Evolutionary conservation across 2,329 filamentous ascomycete genomes (phyloP).

Genomic region (Verticillium isaacii): DNA sequence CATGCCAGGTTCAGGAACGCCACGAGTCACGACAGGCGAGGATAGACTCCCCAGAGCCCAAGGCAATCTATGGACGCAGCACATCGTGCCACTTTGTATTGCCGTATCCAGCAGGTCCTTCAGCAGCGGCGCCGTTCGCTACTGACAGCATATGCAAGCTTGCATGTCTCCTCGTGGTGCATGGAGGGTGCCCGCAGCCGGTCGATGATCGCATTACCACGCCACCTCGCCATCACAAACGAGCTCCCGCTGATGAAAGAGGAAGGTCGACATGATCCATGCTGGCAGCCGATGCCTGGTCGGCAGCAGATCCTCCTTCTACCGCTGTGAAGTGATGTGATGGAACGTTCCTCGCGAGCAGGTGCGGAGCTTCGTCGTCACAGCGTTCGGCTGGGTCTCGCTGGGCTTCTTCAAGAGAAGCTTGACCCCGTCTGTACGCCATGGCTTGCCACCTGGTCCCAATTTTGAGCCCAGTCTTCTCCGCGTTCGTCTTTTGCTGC

Average conservation of each 20-base stretch:
- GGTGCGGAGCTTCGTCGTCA: neutral
- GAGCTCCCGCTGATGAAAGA: neutral
- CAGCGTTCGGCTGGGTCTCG: neutral
- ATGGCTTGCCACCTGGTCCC: neutral
- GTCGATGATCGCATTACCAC: neutral
- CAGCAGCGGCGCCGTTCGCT: neutral
- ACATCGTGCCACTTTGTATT: neutral
- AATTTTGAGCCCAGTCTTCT: neutral
- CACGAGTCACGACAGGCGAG: neutral
- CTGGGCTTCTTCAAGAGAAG: neutral
- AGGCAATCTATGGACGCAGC: neutral
- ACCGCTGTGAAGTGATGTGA: neutral
- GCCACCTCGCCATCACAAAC: neutral
- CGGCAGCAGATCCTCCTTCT: neutral
- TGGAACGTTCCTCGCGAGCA: neutral
- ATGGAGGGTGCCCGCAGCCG: neutral
- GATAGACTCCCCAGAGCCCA: neutral
- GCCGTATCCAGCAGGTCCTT: neutral
- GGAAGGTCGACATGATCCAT: neutral
- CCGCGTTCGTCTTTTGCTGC: neutral
- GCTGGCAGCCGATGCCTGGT: neutral
- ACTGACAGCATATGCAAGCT: neutral
- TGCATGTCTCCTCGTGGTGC: neutral
- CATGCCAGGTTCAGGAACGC: neutral
- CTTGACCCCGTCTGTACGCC: neutral